These are phyloP conservation scores for Rhizopogon salebrosus DNA, from an alignment of 768 basidiomycete species.

Conservation along the genomic window DNA sequence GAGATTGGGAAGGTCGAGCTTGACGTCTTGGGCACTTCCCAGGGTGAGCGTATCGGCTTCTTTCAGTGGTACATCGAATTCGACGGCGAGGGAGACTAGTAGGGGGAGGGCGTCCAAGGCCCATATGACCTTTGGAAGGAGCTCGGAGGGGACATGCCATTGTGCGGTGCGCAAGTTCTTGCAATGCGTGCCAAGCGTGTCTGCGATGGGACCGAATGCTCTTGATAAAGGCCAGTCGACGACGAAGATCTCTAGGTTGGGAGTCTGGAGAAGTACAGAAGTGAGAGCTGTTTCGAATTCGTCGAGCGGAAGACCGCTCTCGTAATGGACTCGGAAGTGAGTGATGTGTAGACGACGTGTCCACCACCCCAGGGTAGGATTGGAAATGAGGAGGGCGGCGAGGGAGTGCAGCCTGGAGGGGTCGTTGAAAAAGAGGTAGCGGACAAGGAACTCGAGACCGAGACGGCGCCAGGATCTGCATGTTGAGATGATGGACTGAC, in stretches of 20 bases:
- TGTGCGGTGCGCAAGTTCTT: conserved; percentile 54
- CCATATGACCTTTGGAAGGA: conserved; percentile 66
- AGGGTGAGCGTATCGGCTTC: conserved; percentile 46
- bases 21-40: conserved; percentile 56
- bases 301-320: conserved; percentile 36
- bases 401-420: conserved; percentile 50
- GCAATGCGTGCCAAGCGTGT: conserved; percentile 52
- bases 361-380: conserved; percentile 62
- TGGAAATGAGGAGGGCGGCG: conserved; percentile 45
- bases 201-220: conserved; percentile 59
- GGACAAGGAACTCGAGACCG: conserved; percentile 63
- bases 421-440: conserved; percentile 62
- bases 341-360: conserved; percentile 66
- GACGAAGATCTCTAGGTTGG: conserved; percentile 70
- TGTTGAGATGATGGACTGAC: conserved; percentile 61
- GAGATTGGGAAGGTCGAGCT: conserved; percentile 47
- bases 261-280: conserved; percentile 57
- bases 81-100: conserved; percentile 52
- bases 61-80: conserved; percentile 30
- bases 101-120: conserved; percentile 57
- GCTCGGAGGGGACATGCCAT: conserved; percentile 51
- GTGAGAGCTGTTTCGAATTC: conserved; percentile 51
- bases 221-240: conserved; percentile 58
- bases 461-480: conserved; percentile 60
- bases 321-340: conserved; percentile 34